Evolutionary conservation across 345 rosid genomes (phyloP), one percentile per base, ranked within the genome.

Genomic region (Dovyalis caffra): DNA sequence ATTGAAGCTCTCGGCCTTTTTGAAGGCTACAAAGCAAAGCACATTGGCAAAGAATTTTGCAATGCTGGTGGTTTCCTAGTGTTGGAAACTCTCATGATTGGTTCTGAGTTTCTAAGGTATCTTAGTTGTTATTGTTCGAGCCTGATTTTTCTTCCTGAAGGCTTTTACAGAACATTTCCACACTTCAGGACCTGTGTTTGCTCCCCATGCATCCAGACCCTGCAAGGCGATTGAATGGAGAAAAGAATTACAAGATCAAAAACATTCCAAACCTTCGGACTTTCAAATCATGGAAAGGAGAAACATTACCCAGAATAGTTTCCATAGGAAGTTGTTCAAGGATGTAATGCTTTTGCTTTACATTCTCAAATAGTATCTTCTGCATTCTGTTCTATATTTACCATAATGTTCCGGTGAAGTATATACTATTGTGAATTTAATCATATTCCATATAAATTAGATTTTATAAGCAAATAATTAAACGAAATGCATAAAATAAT

Each of bases 1-100:
- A 38, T 29, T 70, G 58, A 70, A 76, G 38, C 70, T 37, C 79
- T 76, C 29, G 2, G 2, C 5, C 57, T 76, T 20, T 34, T 65
- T 18, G 0, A 49, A 9, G 79, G 70, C 68, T 61, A 47, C 63
- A 69, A 57, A 12, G 79, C 37, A 16, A 76, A 34, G 53, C 61
- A 5, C 25, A 76, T 76, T 49, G 70, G 75, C 6, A 64, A 69
- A 8, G 79, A 76, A 25, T 76, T 76, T 21, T 70, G 79, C 29
- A 14, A 51, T 29, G 74, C 65, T n/a, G 75, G 79, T 9, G 74
- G 74, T 29, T 76, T 61, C 26, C 53, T 40, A 0, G 57, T 34
- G 57, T 35, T 70, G 28, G 31, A 70, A 62, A 32, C 32, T 34
- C 74, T 76, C 51, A 33, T 1, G 16, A 76, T 76, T 76, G 53